Base-by-base conservation (phyloP, 192 early-diverging fungal genomes). In the Coemansia sp. region DNA sequence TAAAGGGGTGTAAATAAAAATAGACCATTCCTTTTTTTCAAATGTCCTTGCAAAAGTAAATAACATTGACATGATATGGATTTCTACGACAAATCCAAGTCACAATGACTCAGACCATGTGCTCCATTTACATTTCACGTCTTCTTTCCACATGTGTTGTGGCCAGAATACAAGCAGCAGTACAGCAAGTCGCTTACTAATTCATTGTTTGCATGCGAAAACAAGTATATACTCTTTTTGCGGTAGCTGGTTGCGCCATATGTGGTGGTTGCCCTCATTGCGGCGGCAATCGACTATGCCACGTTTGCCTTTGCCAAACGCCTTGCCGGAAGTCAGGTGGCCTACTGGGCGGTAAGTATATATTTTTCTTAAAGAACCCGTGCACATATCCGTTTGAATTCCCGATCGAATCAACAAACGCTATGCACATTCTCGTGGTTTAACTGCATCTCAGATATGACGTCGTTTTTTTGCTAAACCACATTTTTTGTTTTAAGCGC, bases 201-300 rank as follows among this genome's bases (percentile, higher is more conserved):
- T 38, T 22, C 34, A 7, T 2, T 29, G 28, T 45, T 55, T 42
- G 28, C 65, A 68, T 64, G 66, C 68, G 51, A 61, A 66, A 61
- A 22, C 34, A 40, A 16, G 3, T 11, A 45, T 45, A 2, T 45
- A 30, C 36, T 52, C 11, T 52, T 52, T 52, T 45, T 45, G 12
- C 2, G 63, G 59, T 77, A 79, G 76, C 83, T 94, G 14, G 65
- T 84, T 31, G 89, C 87, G 20, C 95, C 96, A 8, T 83, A 89
- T 12, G 55, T 89, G 20, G 63, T 98, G 18, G 92, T 94, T 55
- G 90, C 89, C 8, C 29, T 85, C 7, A 87, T 94, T 71, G 87
- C 93, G 0, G 89, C 89, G 0, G 31, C 91, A 1, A 77, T 75
- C 0, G 96, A 98, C 75, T 83, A 83, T 56, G 92, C 84, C 52